Evolutionary conservation across 352 stramenopile genomes (phyloP), one percentile per base, ranked within the genome.

Genomic region (Peronospora belbahrii): DNA sequence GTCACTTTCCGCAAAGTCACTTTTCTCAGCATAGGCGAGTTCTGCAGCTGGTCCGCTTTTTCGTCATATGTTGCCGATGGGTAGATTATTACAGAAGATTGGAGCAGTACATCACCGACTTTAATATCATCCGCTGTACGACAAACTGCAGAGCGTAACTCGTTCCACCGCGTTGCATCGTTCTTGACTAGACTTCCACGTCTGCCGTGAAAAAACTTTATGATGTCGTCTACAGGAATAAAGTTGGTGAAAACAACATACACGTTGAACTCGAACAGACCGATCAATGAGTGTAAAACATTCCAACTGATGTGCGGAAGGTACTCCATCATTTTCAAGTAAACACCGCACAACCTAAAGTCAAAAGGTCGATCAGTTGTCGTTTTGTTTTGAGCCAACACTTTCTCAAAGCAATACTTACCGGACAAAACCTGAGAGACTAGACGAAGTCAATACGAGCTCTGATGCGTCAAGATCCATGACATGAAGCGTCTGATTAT

Each of bases 291-390:
- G 23, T 71, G 48, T 49, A 88, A 83, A 15, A 78, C 56, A 23
- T 91, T 74, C 70, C 74, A 88, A 10, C 65, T 55, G 19, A 87
- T 70, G 23, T 84, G 66, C 9, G 79, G 79, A 33, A 94, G 42
- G 20, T 90, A 63, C 42, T 90, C 63, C 79, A 94, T 91, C 66
- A 91, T 88, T 63, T 94, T 94, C 34, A 94, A 42, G 38, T 94
- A 90, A 7, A 88, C 65, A 25, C 82, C 82, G 22, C 75, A 88
- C 22, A 93, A 67, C 0, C 81, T 90, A 49, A 41, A 41, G 19
- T 14, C 39, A 47, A 6, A 48, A 33, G 32, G 6, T 30, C 19
- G 0, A 44, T 53, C 22, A 57, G 44, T 31, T 15, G 27, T 9
- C n/a, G n/a, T n/a, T n/a, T n/a, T n/a, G n/a, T n/a, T n/a, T n/a